phyloP scores from a whole-genome alignment of 306 rosid genomes.

The Fagus sylvatica region DNA sequence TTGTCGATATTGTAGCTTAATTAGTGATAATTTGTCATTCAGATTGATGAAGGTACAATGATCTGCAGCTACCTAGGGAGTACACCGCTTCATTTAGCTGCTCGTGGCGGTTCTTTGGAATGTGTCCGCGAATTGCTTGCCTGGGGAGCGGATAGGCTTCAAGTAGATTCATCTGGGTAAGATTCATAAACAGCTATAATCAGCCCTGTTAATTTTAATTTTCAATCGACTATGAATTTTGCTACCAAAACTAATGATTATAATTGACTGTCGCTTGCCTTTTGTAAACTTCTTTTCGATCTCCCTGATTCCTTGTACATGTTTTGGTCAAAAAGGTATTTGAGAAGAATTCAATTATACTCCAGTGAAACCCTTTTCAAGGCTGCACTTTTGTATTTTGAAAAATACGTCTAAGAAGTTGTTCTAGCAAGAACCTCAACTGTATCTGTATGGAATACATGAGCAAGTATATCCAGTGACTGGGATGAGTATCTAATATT shows the following conservation, averaged over 20 bases:
- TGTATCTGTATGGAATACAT: neutral
- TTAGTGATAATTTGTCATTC: slow-evolving; percentile 15
- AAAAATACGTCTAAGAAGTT: neutral
- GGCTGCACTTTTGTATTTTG: neutral
- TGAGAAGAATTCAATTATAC: neutral
- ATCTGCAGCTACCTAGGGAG: slow-evolving; percentile 77
- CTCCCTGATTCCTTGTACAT: neutral
- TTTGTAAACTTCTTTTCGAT: neutral
- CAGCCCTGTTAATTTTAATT: neutral
- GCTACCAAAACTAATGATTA: neutral
- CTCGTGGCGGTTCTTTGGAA: slow-evolving; percentile 81
- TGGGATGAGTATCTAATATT: neutral
- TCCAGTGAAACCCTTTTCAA: neutral
- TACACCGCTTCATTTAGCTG: slow-evolving; percentile 87
- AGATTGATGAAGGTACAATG: slow-evolving; percentile 39
- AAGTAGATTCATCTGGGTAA: slow-evolving; percentile 77
- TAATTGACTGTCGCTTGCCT: neutral
- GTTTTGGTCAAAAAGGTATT: neutral
- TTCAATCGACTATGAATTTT: neutral
- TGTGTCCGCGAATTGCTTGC: slow-evolving; percentile 82
- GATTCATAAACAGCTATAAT: slow-evolving; percentile 14
- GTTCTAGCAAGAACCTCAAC: neutral
- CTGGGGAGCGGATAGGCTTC: slow-evolving; percentile 92
- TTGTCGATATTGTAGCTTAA: slow-evolving; percentile 9
- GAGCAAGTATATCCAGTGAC: neutral